Percentiles rank a stretch among this genome's conserved stretches.
phyloP scores from a whole-genome alignment of 139 green algal species.

The Penium margaritaceum region DNA sequence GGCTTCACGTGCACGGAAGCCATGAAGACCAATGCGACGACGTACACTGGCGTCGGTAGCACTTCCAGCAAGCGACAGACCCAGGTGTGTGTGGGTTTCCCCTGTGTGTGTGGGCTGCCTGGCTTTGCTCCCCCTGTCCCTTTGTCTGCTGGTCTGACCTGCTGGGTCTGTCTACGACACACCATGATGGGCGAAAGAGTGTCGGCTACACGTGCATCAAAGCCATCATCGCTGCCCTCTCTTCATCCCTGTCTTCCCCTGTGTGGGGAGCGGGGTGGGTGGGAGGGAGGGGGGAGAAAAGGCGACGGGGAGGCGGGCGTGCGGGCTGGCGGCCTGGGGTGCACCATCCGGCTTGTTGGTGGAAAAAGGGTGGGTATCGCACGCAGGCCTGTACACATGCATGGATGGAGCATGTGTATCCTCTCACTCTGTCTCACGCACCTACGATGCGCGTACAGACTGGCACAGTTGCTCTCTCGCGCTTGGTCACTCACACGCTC shows the following conservation, averaged over 20 bases:
- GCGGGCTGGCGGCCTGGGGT: too few species aligned
- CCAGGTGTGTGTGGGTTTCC: too few species aligned
- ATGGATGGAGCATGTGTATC: too few species aligned
- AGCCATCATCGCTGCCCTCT: not conserved
- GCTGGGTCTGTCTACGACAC: not conserved
- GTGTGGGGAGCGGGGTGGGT: not conserved
- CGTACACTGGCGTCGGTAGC: not conserved
- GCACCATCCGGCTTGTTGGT: too few species aligned
- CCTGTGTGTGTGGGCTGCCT: too few species aligned
- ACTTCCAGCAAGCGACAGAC: conserved; percentile 1
- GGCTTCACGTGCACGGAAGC: not conserved
- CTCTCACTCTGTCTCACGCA: too few species aligned
- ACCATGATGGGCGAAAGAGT: not conserved
- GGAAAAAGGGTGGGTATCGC: too few species aligned
- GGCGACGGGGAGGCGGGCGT: not conserved
- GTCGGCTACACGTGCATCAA: not conserved
- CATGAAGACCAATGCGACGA: not conserved
- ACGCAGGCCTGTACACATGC: too few species aligned
- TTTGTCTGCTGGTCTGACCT: not conserved
- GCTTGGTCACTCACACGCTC: too few species aligned
- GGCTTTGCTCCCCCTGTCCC: too few species aligned
- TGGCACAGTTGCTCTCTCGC: too few species aligned
- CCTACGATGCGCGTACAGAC: too few species aligned
- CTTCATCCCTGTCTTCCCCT: not conserved
- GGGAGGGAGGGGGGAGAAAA: not conserved